phyloP scores from a whole-genome alignment of 257 asterid species.

The Forsythia viridissima region DNA sequence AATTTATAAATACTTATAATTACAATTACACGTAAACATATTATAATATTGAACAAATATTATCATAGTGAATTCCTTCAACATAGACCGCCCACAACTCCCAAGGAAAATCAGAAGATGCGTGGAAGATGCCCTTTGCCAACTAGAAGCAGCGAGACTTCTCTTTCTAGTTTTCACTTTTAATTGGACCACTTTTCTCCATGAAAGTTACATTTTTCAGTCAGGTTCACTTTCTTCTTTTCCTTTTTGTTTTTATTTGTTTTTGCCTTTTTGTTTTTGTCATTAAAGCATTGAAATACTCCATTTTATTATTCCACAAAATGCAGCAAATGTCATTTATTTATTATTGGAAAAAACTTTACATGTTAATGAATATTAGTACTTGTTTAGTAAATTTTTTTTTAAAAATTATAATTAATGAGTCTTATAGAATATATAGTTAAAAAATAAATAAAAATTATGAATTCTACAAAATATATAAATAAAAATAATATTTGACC shows the following conservation, averaged over 20 bases:
- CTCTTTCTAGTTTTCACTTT: neutral
- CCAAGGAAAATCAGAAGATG: conserved; percentile 13
- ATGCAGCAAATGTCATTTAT: neutral
- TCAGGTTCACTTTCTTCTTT: conserved; percentile 16
- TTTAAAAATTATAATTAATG: no score
- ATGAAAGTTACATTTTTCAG: conserved; percentile 16
- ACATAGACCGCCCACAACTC: neutral
- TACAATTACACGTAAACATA: no score
- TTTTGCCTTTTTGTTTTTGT: neutral
- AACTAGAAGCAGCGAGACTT: no score
- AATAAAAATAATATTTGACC: no score
- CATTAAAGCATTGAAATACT: conserved; percentile 4
- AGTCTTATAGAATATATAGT: no score
- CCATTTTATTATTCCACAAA: neutral
- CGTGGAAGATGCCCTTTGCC: conserved; percentile 20
- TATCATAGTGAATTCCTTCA: neutral
- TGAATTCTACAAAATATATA: no score
- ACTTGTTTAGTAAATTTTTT: neutral
- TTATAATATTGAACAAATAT: neutral
- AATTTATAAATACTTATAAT: no score
- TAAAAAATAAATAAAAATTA: no score
- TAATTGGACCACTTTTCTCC: conserved; percentile 31
- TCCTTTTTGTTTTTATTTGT: neutral
- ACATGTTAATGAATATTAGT: neutral
- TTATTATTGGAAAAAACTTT: neutral